Conservation (phyloP, 75 land plant species). For the Pinus taeda region DNA sequence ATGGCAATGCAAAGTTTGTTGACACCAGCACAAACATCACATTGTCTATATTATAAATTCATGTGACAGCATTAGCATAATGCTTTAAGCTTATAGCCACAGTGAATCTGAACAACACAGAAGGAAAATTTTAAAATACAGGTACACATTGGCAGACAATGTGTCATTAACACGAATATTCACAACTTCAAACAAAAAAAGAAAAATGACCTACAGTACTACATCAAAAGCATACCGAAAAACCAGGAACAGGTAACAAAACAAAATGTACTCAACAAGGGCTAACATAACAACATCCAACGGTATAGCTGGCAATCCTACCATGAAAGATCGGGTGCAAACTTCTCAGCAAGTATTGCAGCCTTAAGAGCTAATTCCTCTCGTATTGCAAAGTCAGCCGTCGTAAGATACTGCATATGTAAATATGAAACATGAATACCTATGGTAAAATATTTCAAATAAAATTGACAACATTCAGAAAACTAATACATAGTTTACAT, state of each 20-base stretch:
- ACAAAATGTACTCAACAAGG: not conserved
- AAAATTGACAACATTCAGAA: not conserved
- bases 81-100: not conserved
- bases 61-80: not conserved
- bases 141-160: not conserved
- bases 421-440: not conserved
- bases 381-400: slow-evolving; percentile 99
- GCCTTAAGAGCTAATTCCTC: slow-evolving; percentile 96
- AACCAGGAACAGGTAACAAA: not conserved
- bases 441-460: not conserved
- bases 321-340: slow-evolving; percentile 99
- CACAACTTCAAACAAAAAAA: not conserved
- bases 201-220: not conserved
- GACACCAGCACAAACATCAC: not conserved
- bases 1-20: not conserved
- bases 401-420: slow-evolving; percentile 78
- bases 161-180: not conserved
- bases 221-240: not conserved
- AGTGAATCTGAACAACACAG: too few relatives aligned
- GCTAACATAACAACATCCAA: not conserved
- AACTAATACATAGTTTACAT: not conserved
- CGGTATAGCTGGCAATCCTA: slow-evolving; percentile 12
- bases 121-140: too few relatives aligned
- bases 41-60: not conserved
- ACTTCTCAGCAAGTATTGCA: slow-evolving; percentile 98